A percentile compares a stretch with the other conserved stretches of the same genome.
These are phyloP conservation scores for Nemophila menziesii DNA, from an alignment of 257 asterid species.

Conservation along the genomic window DNA sequence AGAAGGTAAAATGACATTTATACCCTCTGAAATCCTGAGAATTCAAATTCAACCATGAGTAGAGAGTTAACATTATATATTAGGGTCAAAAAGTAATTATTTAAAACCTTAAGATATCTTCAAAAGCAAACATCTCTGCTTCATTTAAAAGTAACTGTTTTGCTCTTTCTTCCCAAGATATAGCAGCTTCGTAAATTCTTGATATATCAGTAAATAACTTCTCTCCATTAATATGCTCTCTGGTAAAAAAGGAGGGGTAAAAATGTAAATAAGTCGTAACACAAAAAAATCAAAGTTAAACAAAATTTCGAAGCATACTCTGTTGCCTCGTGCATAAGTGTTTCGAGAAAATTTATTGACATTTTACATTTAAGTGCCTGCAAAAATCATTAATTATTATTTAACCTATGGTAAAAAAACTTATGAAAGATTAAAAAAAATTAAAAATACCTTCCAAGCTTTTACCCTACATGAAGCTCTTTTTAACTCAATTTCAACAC, in stretches of 20 bases:
- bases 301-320: conserved; percentile 36
- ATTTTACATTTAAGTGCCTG: conserved; percentile 56
- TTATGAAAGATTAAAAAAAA: conserved; percentile 2
- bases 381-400: not conserved
- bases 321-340: conserved; percentile 52
- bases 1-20: conserved; percentile 56
- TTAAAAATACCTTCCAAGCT: conserved; percentile 63
- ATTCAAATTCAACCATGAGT: conserved; percentile 11
- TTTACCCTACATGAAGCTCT: conserved; percentile 71
- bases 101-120: conserved; percentile 62
- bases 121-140: conserved; percentile 55
- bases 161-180: conserved; percentile 65
- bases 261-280: conserved; percentile 12
- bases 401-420: not conserved
- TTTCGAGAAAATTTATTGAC: conserved; percentile 52
- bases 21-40: conserved; percentile 60
- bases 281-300: not conserved
- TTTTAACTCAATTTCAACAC: conserved; percentile 58
- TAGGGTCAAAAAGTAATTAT: conserved; percentile 1
- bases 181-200: conserved; percentile 31
- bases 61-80: conserved; percentile 8
- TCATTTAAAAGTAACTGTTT: conserved; percentile 33
- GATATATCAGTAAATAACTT: conserved; percentile 52
- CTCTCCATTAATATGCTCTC: conserved; percentile 78
- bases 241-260: conserved; percentile 31